Conservation (phyloP, 345 rosid genomes). For the Moricandia arvensis region DNA sequence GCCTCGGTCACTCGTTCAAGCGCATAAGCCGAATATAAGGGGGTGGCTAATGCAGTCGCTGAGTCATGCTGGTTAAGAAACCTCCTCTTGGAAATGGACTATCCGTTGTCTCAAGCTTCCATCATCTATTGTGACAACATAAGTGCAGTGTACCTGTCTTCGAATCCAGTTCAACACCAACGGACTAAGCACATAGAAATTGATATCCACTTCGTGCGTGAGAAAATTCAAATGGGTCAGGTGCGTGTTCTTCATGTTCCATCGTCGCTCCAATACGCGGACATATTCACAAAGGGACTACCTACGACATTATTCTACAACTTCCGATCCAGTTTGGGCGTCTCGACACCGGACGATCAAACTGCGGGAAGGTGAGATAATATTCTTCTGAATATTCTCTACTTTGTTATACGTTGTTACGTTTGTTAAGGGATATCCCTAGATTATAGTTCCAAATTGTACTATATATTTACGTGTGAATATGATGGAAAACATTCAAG, state of each 20-base stretch:
- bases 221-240: neutral
- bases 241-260: neutral
- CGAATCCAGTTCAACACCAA: neutral
- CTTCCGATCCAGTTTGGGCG: no score
- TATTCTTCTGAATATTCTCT: no score
- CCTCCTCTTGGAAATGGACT: neutral
- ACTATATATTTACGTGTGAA: no score
- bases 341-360: no score
- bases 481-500: no score
- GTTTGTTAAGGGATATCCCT: no score
- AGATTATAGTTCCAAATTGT: no score
- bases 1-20: neutral
- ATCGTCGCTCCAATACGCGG: neutral
- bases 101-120: neutral
- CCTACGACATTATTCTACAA: neutral
- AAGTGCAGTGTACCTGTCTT: neutral
- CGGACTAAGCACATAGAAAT: neutral
- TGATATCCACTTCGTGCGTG: neutral
- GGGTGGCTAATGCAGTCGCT: neutral
- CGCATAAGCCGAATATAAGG: neutral
- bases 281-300: neutral
- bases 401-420: no score
- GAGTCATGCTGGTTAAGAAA: neutral
- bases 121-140: neutral
- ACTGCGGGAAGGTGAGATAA: no score